Evolutionary conservation across 2,329 filamentous ascomycete genomes (phyloP).

Genomic region (Nothomitra cinnamomea): DNA sequence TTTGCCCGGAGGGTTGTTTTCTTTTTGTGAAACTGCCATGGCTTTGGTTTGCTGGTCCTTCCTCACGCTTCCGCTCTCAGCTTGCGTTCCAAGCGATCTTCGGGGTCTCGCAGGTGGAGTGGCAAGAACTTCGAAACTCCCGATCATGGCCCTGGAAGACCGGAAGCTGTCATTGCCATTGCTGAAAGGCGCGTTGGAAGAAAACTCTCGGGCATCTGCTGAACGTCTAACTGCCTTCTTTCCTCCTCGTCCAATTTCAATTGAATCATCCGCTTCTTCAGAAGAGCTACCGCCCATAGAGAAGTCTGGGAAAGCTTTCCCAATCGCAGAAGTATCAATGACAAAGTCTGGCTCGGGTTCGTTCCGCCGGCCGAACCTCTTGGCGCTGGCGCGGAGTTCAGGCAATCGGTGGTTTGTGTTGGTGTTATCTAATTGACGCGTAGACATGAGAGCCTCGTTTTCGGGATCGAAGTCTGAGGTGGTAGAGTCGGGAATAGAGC

Average conservation of each 20-base stretch:
- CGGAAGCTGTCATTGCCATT: constrained; percentile 21
- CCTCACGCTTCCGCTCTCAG: constrained; percentile 22
- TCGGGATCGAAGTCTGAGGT: constrained; percentile 25
- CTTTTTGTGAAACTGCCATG: constrained; percentile 21
- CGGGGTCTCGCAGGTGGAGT: constrained; percentile 13
- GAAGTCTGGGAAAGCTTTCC: constrained; percentile 30
- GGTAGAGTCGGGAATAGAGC: constrained; percentile 15
- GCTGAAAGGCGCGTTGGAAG: constrained; percentile 31
- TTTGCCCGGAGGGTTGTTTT: constrained; percentile 20
- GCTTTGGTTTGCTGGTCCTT: constrained; percentile 29
- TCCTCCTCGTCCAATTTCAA: constrained; percentile 38
- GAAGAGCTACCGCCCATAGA: constrained; percentile 23
- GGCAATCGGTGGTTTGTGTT: constrained; percentile 9
- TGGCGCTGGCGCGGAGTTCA: constrained; percentile 18
- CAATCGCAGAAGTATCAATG: constrained; percentile 29
- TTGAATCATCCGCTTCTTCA: constrained; percentile 29
- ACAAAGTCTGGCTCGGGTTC: constrained; percentile 25
- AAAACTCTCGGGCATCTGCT: constrained; percentile 23
- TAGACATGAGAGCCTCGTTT: constrained; percentile 25
- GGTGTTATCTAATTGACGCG: constrained; percentile 12
- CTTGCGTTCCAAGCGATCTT: constrained; percentile 1
- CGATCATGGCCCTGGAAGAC: constrained; percentile 2
- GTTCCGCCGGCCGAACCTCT: constrained; percentile 17
- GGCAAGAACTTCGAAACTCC: constrained; percentile 21
- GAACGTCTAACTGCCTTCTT: constrained; percentile 17